Conservation (phyloP, 192 early-diverging fungal species). For the Coemansia asiatica region DNA sequence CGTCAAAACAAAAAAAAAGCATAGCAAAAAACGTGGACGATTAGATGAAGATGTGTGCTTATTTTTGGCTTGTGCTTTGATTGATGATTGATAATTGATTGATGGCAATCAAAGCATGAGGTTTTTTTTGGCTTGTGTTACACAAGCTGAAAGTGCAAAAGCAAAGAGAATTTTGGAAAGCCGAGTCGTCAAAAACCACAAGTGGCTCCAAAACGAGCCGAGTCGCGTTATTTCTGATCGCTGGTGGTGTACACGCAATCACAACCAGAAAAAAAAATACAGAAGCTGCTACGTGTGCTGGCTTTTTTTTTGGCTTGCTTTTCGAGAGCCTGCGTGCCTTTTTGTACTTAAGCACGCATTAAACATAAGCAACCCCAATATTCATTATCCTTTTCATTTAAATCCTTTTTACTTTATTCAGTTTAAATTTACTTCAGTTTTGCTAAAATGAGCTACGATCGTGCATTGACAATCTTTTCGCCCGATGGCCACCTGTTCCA, state of each 20-base stretch:
- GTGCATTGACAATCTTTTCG: conserved; percentile 95
- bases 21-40: no score
- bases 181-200: background rate
- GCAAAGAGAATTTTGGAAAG: background rate
- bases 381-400: background rate
- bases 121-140: no score
- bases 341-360: no score
- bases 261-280: background rate
- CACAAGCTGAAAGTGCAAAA: background rate
- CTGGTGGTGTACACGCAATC: background rate
- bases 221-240: background rate
- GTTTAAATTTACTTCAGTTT: background rate
- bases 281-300: background rate
- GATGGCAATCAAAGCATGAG: background rate
- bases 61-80: no score
- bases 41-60: no score
- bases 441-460: conserved; percentile 61
- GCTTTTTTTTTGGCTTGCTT: background rate
- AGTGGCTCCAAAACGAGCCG: background rate
- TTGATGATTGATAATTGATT: no score
- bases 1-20: conserved; percentile 1
- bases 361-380: no score
- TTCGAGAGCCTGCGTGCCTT: no score
- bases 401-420: background rate
- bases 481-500: conserved; percentile 99